Percentiles rank a stretch among this genome's conserved stretches.
Conservation (phyloP, 1,139 yeast genomes). For the Yamadazyma atlantica region DNA sequence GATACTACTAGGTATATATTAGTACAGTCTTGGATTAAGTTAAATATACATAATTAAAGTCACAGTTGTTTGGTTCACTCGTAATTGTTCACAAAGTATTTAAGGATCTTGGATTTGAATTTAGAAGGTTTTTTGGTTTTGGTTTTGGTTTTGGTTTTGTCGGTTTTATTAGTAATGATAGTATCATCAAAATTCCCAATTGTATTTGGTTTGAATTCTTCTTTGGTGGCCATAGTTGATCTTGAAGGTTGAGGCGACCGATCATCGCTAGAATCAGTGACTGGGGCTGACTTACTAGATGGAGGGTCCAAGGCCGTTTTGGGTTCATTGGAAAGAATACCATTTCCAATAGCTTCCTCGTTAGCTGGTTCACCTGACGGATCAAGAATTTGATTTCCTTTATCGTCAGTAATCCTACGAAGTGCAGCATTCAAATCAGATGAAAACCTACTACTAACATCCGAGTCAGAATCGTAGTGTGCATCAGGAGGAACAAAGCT, state of each 20-base stretch:
- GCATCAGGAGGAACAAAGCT: slow-evolving; percentile 11
- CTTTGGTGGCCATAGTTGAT: slow-evolving; percentile 12
- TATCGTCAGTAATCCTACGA: slow-evolving; percentile 13
- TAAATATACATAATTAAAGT: slow-evolving; percentile 5
- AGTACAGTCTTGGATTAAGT: neutral
- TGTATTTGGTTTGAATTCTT: slow-evolving; percentile 3
- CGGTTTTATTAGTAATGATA: slow-evolving; percentile 3
- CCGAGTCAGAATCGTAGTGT: slow-evolving; percentile 13
- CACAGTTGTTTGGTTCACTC: too few species aligned
- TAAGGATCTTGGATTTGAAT: slow-evolving; percentile 34
- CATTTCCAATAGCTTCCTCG: neutral
- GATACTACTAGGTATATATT: too few species aligned
- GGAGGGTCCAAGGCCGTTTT: neutral
- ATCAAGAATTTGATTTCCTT: neutral
- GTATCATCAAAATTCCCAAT: slow-evolving; percentile 2
- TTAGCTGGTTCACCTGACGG: neutral
- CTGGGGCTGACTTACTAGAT: slow-evolving; percentile 7
- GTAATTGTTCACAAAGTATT: slow-evolving; percentile 36
- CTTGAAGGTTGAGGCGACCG: slow-evolving; percentile 14
- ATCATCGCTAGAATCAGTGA: slow-evolving; percentile 12
- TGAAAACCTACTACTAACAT: slow-evolving; percentile 16
- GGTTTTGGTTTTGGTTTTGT: slow-evolving; percentile 13
- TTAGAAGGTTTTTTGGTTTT: slow-evolving; percentile 16
- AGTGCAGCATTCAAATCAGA: slow-evolving; percentile 18
- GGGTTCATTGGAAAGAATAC: neutral